Conservation (phyloP, 73 alveolate genomes). For the Urostyla sp. region DNA sequence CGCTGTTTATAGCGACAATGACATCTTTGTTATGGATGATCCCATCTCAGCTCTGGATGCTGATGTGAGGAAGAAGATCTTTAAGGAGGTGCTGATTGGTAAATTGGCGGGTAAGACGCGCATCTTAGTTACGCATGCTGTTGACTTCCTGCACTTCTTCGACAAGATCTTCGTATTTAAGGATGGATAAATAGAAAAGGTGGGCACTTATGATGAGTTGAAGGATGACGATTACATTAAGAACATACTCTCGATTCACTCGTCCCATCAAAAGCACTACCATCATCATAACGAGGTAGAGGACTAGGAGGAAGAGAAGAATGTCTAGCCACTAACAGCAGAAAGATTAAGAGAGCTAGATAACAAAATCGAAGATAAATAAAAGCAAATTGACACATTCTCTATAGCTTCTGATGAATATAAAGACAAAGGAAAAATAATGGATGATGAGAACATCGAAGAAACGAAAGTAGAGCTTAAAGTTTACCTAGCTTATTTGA, state of each 20-base stretch:
- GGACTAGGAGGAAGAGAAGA: conserved; percentile 7
- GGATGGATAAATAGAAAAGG: conserved; percentile 73
- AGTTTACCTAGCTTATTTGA: conserved; percentile 16
- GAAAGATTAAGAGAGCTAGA: conserved; percentile 23
- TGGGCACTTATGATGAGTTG: conserved; percentile 67
- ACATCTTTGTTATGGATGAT: conserved; percentile 85
- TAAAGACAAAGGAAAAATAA: conserved; percentile 47
- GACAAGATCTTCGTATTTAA: conserved; percentile 89
- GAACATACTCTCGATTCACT: conserved; percentile 43
- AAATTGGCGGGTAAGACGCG: conserved; percentile 89
- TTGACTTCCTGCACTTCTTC: conserved; percentile 82
- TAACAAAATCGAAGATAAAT: background rate
- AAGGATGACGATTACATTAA: conserved; percentile 51
- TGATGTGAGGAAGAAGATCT: conserved; percentile 90
- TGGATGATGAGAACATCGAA: conserved; percentile 67
- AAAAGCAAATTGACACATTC: background rate
- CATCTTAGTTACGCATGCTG: conserved; percentile 94
- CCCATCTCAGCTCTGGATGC: conserved; percentile 97
- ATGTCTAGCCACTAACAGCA: no score
- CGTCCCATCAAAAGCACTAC: conserved; percentile 2
- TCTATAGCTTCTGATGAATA: background rate
- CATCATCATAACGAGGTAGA: no score
- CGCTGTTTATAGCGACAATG: conserved; percentile 92
- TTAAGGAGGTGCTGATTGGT: conserved; percentile 83
- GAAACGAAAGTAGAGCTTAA: conserved; percentile 55